Evolutionary conservation across 495 filamentous ascomycete genomes (phyloP).

Genomic region (Podospora bellae-mahoneyi): DNA sequence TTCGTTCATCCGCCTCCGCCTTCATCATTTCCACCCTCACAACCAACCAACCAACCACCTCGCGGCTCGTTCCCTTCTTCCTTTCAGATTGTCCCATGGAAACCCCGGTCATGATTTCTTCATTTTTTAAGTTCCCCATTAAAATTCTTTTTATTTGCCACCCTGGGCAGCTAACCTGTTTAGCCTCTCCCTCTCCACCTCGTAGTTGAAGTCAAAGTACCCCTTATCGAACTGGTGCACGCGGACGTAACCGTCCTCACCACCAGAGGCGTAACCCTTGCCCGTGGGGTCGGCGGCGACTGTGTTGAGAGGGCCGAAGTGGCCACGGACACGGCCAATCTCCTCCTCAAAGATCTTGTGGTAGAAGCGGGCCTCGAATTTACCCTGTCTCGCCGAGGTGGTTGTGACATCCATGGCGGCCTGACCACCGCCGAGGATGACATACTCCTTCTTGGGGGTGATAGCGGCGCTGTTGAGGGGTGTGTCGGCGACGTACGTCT

Average conservation of each 20-base stretch:
- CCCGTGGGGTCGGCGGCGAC: slow-evolving; percentile 87
- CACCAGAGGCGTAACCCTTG: slow-evolving; percentile 86
- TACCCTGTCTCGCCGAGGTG: slow-evolving; percentile 87
- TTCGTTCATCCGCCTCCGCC: neutral
- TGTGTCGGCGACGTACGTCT: slow-evolving; percentile 90
- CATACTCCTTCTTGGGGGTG: slow-evolving; percentile 91
- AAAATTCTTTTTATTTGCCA: neutral
- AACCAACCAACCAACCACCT: neutral
- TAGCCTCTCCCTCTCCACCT: slow-evolving; percentile 75
- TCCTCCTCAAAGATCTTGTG: slow-evolving; percentile 99
- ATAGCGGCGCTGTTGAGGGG: slow-evolving; percentile 93
- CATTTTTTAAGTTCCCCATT: neutral
- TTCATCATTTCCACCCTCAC: neutral
- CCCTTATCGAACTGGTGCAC: slow-evolving; percentile 97
- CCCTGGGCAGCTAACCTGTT: slow-evolving; percentile 26
- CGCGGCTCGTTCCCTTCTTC: neutral
- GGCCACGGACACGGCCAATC: slow-evolving; percentile 91
- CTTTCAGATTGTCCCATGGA: neutral
- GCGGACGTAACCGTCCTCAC: slow-evolving; percentile 97
- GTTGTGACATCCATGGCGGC: slow-evolving; percentile 99
- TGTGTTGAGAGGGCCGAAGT: slow-evolving; percentile 85
- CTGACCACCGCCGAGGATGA: slow-evolving; percentile 95
- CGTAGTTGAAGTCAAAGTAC: slow-evolving; percentile 98
- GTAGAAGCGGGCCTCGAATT: slow-evolving; percentile 98
- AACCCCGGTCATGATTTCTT: too few relatives aligned